Base-by-base conservation (phyloP, 371 early-diverging fungal species). In the Rhizopus delemar region DNA sequence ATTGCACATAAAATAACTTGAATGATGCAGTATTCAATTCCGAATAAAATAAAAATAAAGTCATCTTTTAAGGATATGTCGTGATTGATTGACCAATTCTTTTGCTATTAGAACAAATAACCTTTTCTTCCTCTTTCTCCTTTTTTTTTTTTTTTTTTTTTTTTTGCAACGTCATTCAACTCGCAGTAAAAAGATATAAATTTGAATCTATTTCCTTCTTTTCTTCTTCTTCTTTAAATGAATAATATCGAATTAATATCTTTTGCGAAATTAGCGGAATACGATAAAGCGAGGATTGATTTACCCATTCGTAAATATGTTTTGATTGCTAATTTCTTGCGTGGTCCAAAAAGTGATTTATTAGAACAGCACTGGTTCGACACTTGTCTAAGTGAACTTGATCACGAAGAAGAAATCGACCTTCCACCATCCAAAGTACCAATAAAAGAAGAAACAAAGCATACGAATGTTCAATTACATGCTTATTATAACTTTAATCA, bases 341-440 rank as follows among this genome's bases (percentile, higher is more conserved):
- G 68, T 29, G 41, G 29, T 4, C 29, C 48, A 32, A 33, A 59
- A 34, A 13, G 41, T 16, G n/a, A 48, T 13, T 34, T 38, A 9
- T 33, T 49, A 22, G 68, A 67, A 39, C 68, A 67, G 8, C 41
- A 67, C 3, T 67, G 68, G 68, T 63, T 67, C 56, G 68, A 67
- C 7, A 49, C 56, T 38, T 67, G 68, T 53, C 16, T 67, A 5
- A 49, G 59, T 41, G 60, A 67, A 38, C 33, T 67, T 28, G 52
- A 53, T 11, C 48, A 56, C 41, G 66, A 67, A 49, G 60, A 65
- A 13, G 31, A 46, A 43, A 11, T 15, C 5, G 43, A 43, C 4
- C 15, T n/a, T 43, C 43, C 57, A 60, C 7, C 36, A 52, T 13
- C 33, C 41, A n/a, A 15, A 48, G 8, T 34, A 53, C 22, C 45